Conservation (phyloP, 192 early-diverging fungal species). For the Polychytrium aggregatum region DNA sequence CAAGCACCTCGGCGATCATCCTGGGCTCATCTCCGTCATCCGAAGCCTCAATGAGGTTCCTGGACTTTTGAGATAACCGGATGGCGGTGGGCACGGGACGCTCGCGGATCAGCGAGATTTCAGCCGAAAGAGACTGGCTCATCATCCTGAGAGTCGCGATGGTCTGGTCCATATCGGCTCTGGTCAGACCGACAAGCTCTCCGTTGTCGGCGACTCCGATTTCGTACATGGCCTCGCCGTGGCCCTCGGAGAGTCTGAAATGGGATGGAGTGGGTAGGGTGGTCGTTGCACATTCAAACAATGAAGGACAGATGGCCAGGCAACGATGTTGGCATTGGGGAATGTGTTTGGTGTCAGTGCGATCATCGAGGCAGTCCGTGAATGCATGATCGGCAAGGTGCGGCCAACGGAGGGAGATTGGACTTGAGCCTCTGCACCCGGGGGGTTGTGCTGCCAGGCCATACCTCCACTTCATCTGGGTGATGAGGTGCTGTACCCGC, state of each 20-base stretch:
- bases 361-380: no score
- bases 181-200: slow-evolving; percentile 56
- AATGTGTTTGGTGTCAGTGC: no score
- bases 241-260: slow-evolving; percentile 62
- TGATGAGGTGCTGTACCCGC: slow-evolving; percentile 74
- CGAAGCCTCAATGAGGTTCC: no score
- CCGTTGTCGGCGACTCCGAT: slow-evolving; percentile 84
- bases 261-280: no score
- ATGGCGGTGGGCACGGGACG: slow-evolving; percentile 15
- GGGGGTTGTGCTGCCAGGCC: no score
- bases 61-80: no score
- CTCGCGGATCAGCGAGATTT: slow-evolving; percentile 52
- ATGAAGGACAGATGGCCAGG: background rate
- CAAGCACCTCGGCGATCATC: slow-evolving; percentile 65
- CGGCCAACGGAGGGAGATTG: no score
- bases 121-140: slow-evolving; percentile 49
- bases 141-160: slow-evolving; percentile 53
- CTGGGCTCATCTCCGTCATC: slow-evolving; percentile 6
- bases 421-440: no score
- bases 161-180: slow-evolving; percentile 46
- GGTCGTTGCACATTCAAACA: background rate
- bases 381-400: no score
- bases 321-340: no score
- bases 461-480: slow-evolving; percentile 82
- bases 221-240: slow-evolving; percentile 79